Evolutionary conservation across 495 filamentous ascomycete species (phyloP).

Genomic region (Hypomontagnella submonticulosa): DNA sequence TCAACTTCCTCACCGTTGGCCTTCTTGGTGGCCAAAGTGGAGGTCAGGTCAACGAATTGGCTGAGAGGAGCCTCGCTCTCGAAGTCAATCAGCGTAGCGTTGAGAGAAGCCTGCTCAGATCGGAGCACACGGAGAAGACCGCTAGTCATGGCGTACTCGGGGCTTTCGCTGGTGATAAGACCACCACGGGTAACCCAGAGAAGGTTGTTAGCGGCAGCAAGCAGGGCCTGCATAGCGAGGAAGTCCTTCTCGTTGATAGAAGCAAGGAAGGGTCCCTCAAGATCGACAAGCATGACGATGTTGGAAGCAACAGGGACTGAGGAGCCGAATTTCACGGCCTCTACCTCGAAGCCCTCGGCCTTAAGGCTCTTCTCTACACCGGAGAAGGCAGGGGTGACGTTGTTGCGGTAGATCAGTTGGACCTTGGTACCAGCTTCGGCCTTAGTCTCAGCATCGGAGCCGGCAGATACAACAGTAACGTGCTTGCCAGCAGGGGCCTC

Average conservation of each 20-base stretch:
- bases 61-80: conserved; percentile 45
- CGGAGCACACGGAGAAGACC: conserved; percentile 51
- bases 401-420: conserved; percentile 12
- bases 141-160: conserved; percentile 48
- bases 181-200: conserved; percentile 53
- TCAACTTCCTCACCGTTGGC: conserved; percentile 20
- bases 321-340: neutral
- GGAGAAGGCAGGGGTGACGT: neutral
- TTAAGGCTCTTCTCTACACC: conserved; percentile 9
- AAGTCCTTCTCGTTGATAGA: conserved; percentile 40
- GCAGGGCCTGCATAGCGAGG: conserved; percentile 46
- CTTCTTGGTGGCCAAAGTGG: conserved; percentile 16
- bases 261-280: conserved; percentile 28
- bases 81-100: conserved; percentile 41
- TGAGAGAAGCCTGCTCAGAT: conserved; percentile 52
- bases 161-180: conserved; percentile 40
- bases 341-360: neutral
- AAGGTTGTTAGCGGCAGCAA: conserved; percentile 46
- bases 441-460: neutral
- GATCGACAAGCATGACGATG: conserved; percentile 45
- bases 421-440: neutral
- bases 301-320: conserved; percentile 32
- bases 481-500: neutral
- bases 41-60: conserved; percentile 4
- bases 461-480: neutral